Percentiles rank a stretch among this genome's conserved stretches.
Conservation (phyloP, 371 early-diverging fungal species). For the Dichotomocladium elegans region DNA sequence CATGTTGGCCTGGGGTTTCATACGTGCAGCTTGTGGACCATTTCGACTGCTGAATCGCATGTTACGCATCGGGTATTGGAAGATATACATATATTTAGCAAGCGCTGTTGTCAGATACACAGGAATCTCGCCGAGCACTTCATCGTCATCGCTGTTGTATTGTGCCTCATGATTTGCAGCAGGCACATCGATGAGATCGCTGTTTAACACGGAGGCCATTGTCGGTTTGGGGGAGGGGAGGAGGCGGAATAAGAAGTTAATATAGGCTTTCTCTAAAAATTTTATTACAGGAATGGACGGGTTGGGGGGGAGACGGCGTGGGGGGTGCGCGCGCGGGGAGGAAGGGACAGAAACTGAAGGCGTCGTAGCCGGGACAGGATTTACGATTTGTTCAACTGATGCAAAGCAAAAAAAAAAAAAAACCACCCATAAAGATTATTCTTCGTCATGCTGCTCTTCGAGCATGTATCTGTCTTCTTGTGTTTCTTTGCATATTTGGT, state of each 20-base stretch:
- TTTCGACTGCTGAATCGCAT: conserved; percentile 40
- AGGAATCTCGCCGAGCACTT: conserved; percentile 73
- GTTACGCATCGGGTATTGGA: conserved; percentile 82
- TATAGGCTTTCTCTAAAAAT: too few species aligned
- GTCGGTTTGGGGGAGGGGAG: not conserved
- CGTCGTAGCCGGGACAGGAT: too few species aligned
- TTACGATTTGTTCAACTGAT: too few species aligned
- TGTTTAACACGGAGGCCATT: conserved; percentile 1
- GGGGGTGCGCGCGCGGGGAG: too few species aligned
- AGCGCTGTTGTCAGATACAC: conserved; percentile 72
- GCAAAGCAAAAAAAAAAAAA: too few species aligned
- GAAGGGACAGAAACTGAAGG: too few species aligned
- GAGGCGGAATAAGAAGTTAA: not conserved
- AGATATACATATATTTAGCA: conserved; percentile 66
- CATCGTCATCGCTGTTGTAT: conserved; percentile 54
- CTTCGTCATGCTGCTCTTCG: too few species aligned
- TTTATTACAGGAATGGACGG: too few species aligned
- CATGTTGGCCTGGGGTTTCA: conserved; percentile 76
- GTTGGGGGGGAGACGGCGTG: too few species aligned
- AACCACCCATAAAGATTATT: too few species aligned
- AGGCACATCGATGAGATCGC: conserved; percentile 9
- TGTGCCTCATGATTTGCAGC: not conserved
- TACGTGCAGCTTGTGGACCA: conserved; percentile 65
- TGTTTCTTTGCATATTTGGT: too few species aligned
- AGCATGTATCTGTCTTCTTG: too few species aligned